These are phyloP conservation scores for Starmerella floricola DNA, from an alignment of 805 yeast species.

Conservation along the genomic window DNA sequence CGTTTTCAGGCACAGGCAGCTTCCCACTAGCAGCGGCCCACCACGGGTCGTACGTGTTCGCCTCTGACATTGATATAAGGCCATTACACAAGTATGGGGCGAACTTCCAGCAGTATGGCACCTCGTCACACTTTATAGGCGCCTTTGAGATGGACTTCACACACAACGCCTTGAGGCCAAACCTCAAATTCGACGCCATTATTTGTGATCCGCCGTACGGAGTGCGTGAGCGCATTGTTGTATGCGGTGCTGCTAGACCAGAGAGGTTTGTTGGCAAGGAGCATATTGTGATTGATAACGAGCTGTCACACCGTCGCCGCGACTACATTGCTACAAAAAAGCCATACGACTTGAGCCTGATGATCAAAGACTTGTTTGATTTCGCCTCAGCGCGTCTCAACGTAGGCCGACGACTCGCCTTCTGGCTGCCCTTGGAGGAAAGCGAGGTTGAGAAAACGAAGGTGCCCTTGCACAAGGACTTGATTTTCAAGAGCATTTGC, in stretches of 20 bases:
- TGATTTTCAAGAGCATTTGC: constrained; percentile 59
- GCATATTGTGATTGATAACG: constrained; percentile 57
- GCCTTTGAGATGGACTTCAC: constrained; percentile 90
- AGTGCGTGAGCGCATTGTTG: constrained; percentile 87
- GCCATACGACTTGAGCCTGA: constrained; percentile 66
- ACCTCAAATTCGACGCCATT: constrained; percentile 60
- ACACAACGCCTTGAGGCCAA: constrained; percentile 61
- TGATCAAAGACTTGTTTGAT: constrained; percentile 63
- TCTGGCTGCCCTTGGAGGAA: constrained; percentile 97
- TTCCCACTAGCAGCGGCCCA: constrained; percentile 79
- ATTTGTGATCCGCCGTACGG: constrained; percentile 98
- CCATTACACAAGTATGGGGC: constrained; percentile 56
- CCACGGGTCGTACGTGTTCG: constrained; percentile 67
- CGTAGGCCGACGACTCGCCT: constrained; percentile 67
- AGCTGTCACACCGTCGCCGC: constrained; percentile 57
- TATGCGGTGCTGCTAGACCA: constrained; percentile 66
- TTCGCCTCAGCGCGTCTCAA: constrained; percentile 66
- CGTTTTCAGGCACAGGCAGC: constrained; percentile 95
- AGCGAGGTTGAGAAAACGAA: constrained; percentile 41
- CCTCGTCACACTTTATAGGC: constrained; percentile 50
- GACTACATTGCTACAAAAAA: constrained; percentile 90
- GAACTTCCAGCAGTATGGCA: constrained; percentile 67
- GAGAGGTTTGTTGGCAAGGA: constrained; percentile 63
- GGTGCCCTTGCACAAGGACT: constrained; percentile 65
- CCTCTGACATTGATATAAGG: constrained; percentile 85